Percentiles rank a stretch among this genome's conserved stretches.
These are phyloP conservation scores for Xylariaceae sp. DNA, from an alignment of 2,329 filamentous ascomycete species.

Conservation along the genomic window DNA sequence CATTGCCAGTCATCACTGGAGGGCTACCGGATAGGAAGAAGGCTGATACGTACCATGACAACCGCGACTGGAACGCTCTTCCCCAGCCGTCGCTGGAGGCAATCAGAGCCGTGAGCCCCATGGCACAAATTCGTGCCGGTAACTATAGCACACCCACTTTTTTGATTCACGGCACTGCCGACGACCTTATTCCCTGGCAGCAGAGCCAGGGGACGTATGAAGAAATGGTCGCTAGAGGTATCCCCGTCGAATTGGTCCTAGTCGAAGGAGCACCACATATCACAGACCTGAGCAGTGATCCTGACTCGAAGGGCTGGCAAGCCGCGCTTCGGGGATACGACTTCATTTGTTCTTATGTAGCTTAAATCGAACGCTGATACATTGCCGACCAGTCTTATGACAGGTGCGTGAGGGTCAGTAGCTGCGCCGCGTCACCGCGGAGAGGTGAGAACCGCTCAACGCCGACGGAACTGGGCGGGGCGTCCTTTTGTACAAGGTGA, in stretches of 20 bases:
- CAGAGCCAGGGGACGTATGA: slow-evolving; percentile 22
- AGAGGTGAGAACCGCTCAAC: no score
- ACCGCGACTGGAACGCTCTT: slow-evolving; percentile 12
- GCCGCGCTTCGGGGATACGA: slow-evolving; percentile 9
- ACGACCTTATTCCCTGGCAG: slow-evolving; percentile 30
- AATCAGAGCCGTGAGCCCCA: slow-evolving; percentile 21
- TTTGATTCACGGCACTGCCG: slow-evolving; percentile 27
- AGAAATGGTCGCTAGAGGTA: slow-evolving; percentile 11
- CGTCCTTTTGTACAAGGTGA: no score
- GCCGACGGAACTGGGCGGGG: no score
- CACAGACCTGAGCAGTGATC: slow-evolving; percentile 12
- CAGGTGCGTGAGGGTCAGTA: no score
- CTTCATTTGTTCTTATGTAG: slow-evolving; percentile 9
- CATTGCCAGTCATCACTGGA: slow-evolving; percentile 25
- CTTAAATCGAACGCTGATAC: no score
- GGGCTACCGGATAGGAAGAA: slow-evolving; percentile 22
- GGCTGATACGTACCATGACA: background rate
- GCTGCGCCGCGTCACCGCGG: no score
- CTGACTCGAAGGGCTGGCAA: slow-evolving; percentile 9
- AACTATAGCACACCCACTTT: slow-evolving; percentile 31
- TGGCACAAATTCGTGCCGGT: slow-evolving; percentile 24
- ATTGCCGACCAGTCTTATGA: no score
- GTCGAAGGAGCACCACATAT: slow-evolving; percentile 12
- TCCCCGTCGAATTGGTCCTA: slow-evolving; percentile 12
- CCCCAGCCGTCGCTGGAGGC: slow-evolving; percentile 14